phyloP scores from a whole-genome alignment of 1,284 basidiomycete genomes.

The Clitocybe nebularis region DNA sequence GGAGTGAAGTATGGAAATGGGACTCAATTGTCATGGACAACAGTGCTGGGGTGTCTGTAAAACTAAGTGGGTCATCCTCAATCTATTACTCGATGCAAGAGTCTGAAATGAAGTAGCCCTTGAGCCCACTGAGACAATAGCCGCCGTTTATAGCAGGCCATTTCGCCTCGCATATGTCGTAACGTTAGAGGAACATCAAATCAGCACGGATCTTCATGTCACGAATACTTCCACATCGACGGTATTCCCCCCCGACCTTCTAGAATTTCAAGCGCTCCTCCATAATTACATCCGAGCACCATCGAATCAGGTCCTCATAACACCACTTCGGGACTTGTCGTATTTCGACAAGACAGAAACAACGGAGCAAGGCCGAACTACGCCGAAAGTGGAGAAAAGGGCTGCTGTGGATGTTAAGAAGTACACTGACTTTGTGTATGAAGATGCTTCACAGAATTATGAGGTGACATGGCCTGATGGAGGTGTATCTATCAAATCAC shows the following conservation, averaged over 20 bases:
- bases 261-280: constrained; percentile 85
- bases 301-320: constrained; percentile 52
- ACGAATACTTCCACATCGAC: constrained; percentile 55
- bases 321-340: constrained; percentile 52
- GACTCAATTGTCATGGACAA: constrained; percentile 66
- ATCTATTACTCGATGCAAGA: not conserved
- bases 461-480: constrained; percentile 58
- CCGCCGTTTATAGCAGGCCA: constrained; percentile 50
- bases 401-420: constrained; percentile 57
- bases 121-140: constrained; percentile 55
- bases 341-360: constrained; percentile 79
- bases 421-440: constrained; percentile 75
- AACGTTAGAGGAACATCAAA: constrained; percentile 69
- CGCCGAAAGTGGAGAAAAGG: constrained; percentile 59
- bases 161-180: constrained; percentile 78
- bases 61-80: constrained; percentile 52
- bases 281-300: constrained; percentile 83
- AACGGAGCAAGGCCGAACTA: constrained; percentile 44
- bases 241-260: constrained; percentile 27
- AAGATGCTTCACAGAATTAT: constrained; percentile 55
- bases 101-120: constrained; percentile 41
- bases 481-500: constrained; percentile 53
- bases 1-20: constrained; percentile 69
- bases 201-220: constrained; percentile 78
- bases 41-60: constrained; percentile 66